Base-by-base conservation (phyloP, 2,329 filamentous ascomycete species). In the Aspergillus sojae region DNA sequence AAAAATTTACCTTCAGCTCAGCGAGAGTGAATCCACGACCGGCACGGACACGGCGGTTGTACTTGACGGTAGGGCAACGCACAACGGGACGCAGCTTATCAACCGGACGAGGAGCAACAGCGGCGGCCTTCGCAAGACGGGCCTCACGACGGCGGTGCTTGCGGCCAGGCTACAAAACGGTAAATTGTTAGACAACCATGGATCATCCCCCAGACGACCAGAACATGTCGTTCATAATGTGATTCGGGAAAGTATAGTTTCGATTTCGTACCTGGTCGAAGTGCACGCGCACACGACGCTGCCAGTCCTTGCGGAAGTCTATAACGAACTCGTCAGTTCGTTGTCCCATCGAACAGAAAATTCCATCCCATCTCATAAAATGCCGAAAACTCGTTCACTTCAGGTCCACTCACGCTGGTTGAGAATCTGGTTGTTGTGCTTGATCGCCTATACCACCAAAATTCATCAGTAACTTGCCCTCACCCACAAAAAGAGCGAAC, bases 281-380 rank as follows among this genome's bases (percentile, higher is more conserved):
- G 89, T 99, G 95, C 85, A 92, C 92, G 86, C 93, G 92, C 81
- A 99, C 95, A 86, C 94, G 92, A 86, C 93, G 92, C 86, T 98
- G 94, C 95, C 95, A 99, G 89, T 99, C 94, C 93, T 97, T 97
- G 86, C 93, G 94, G 92, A 97, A 97, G 83, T 97, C 92, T 95
- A 73, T 48, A 60, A 63, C 67, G 66, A 74, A 70, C 43, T 53
- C 52, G 68, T 78, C 70, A 78, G 72, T 63, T 60, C 64, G 71
- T 53, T 53, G 55, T 62, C 62, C 62, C 48, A 19, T 62, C 50
- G 34, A 32, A 62, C 64, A 69, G 68, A 70, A 67, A 60, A 64
- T 63, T 46, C 63, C 61, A 67, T 68, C 66, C 55, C 12, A 11
- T 50, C 5, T 36, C 12, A 2, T 7, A 14, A 36, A 3, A 46